Base-by-base conservation (phyloP, 2,329 filamentous ascomycete species). In the Phyllosticta citrichinensis region DNA sequence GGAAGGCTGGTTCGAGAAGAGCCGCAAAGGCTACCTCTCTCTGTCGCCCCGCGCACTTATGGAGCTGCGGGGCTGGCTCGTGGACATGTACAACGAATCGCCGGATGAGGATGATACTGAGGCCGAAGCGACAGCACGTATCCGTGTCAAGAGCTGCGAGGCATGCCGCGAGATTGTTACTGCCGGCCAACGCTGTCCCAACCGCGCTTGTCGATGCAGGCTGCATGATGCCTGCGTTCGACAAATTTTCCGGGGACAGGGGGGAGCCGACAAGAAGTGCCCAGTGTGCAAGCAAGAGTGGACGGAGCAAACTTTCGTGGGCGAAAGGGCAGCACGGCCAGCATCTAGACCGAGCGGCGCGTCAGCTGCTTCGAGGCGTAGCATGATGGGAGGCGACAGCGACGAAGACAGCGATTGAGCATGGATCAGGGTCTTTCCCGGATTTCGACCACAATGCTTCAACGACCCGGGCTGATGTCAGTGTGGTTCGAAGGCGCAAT, bases 161-260 rank as follows among this genome's bases (percentile, higher is more conserved):
- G 91, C 89, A 0, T 99, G 94, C 74, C 88, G 85, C 72, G 91
- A 96, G 65, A 87, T 97, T 64, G 84, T 97, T 51, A 99, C 93
- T 0, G 77, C 88, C 65, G 63, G 63, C 25, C 63, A 65, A 30
- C 63, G 63, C 52, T 65, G 63, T 55, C 58, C 63, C 6, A 62
- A 64, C 33, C 57, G 54, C 24, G 47, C 25, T 19, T 65, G 63
- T 53, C 22, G 20, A 17, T 63, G 60, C 60, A 25, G 63, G 5
- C 51, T 65, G 19, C 73, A 75, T 63, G 68, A 73, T 62, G 57
- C 60, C 22, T 75, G 73, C 64, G 70, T 70, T 20, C 69, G 67
- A 56, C 65, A 65, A 35, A 73, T 67, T 60, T 74, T 74, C 58
- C 53, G 63, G 1, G 62, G 64, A 1, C 64, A 62, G 1, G 40